Conservation (phyloP, 2,329 filamentous ascomycete genomes). For the Botrytis porri region DNA sequence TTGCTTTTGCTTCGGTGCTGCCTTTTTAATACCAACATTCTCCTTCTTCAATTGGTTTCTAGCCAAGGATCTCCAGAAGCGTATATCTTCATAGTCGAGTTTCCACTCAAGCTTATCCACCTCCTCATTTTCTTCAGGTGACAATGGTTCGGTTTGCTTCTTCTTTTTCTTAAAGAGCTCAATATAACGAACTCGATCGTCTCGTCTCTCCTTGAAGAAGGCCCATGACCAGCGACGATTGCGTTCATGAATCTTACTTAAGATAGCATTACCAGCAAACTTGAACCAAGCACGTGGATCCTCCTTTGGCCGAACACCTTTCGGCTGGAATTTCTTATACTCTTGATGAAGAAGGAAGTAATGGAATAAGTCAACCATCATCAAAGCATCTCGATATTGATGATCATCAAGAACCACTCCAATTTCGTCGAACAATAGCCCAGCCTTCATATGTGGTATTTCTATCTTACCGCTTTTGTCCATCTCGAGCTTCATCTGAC, state of each 20-base stretch:
- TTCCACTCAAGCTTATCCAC: slow-evolving; percentile 79
- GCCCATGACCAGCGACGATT: slow-evolving; percentile 95
- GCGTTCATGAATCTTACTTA: slow-evolving; percentile 90
- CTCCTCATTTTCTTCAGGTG: slow-evolving; percentile 67
- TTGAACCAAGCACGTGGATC: slow-evolving; percentile 88
- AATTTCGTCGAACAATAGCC: slow-evolving; percentile 92
- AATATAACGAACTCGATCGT: slow-evolving; percentile 86
- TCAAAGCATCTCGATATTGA: slow-evolving; percentile 93
- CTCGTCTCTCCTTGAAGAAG: slow-evolving; percentile 87
- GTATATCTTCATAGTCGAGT: slow-evolving; percentile 87
- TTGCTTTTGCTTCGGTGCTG: slow-evolving; percentile 60
- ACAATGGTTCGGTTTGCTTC: slow-evolving; percentile 61
- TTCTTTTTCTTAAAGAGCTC: slow-evolving; percentile 94
- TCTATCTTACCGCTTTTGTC: slow-evolving; percentile 85
- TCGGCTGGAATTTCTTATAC: slow-evolving; percentile 89
- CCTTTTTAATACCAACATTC: slow-evolving; percentile 82
- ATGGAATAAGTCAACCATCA: slow-evolving; percentile 98
- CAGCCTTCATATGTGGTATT: slow-evolving; percentile 83
- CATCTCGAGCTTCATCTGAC: slow-evolving; percentile 89
- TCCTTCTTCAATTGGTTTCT: slow-evolving; percentile 95
- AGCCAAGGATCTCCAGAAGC: slow-evolving; percentile 94
- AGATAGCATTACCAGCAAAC: slow-evolving; percentile 85
- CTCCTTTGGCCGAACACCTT: slow-evolving; percentile 75
- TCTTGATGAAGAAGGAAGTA: slow-evolving; percentile 98
- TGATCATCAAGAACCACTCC: slow-evolving; percentile 96